Base-by-base conservation (phyloP, 192 early-diverging fungal species). In the Coemansia sp. region DNA sequence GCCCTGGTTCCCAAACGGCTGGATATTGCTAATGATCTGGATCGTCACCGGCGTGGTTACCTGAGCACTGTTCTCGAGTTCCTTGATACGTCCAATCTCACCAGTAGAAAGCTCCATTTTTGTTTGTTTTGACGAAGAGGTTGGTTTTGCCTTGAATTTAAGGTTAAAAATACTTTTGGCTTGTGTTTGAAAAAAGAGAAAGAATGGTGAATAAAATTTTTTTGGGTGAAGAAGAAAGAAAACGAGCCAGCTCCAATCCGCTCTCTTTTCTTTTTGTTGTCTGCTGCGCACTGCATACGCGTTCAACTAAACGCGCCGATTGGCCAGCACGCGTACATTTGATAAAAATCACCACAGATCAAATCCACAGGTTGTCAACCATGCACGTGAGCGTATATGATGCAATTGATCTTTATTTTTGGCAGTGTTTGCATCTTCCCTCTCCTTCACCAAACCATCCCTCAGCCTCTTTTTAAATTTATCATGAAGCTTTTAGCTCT, bases 11-110 rank as follows among this genome's bases (percentile, higher is more conserved):
- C 61, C 56, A 7, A 77, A 64, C 16, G 58, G 58, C 58, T 77
- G 75, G 30, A 77, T 42, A 45, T 62, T 62, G 58, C 68, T 71
- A 49, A 71, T 30, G 14, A 77, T 53, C 31, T 77, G 75, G 21
- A 77, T 21, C 5, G 54, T 24, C 12, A 61, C 24, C 9, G 75
- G 69, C 33, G 57, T 29, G 10, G 58, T 46, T 29, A 77, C 54
- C 9, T 49, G 46, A 5, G 54, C 32, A 16, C 60, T 62, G 46
- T 64, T 52, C 9, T 70, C 53, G 10, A 63, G 27, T 5, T 3
- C 31, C 55, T 58, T 63, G 38, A 77, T 56, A 33, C 64, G 64
- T 38, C 60, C 60, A 48, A 77, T 61, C 49, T 67, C 67, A 35
- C 74, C 74, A 18, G 64, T 47, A 8, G 74, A 71, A 38, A 77